Evolutionary conservation across 768 basidiomycete species (phyloP).

Genomic region (Lepiota venenata): DNA sequence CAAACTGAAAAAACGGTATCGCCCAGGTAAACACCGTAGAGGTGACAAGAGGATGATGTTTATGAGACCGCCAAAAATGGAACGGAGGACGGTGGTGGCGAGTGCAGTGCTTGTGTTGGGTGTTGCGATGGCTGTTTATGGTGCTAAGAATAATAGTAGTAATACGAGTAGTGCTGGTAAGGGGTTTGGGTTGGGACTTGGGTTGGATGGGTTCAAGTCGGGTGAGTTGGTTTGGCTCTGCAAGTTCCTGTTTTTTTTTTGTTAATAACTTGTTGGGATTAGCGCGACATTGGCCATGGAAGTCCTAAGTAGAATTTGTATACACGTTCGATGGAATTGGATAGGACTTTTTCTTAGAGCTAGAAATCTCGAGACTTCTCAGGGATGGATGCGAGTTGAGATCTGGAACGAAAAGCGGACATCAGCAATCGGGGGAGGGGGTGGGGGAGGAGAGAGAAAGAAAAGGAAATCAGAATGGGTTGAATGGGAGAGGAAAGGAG

Average conservation of each 20-base stretch:
- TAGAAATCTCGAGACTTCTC: no score
- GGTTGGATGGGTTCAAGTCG: neutral
- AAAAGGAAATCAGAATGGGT: no score
- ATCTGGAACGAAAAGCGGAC: no score
- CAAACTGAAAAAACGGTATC: constrained; percentile 15
- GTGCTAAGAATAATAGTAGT: constrained; percentile 28
- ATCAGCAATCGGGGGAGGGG: no score
- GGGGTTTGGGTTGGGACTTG: no score
- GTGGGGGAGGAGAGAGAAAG: neutral
- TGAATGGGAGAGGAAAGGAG: no score
- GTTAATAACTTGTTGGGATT: neutral
- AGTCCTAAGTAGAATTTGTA: no score
- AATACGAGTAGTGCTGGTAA: neutral
- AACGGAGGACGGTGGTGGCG: constrained; percentile 46
- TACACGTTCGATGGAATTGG: no score
- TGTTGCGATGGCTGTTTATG: constrained; percentile 64
- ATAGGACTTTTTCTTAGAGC: no score
- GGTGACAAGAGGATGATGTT: neutral
- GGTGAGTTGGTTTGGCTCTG: neutral
- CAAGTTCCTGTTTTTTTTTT: neutral
- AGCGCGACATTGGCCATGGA: constrained; percentile 8
- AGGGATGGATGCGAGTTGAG: neutral
- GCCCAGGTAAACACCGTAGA: constrained; percentile 4
- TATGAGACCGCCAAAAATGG: constrained; percentile 6
- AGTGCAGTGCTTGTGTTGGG: constrained; percentile 70